Evolutionary conservation across 192 early-diverging fungal genomes (phyloP), one percentile per base, ranked within the genome.

Genomic region (Coemansia sp.): DNA sequence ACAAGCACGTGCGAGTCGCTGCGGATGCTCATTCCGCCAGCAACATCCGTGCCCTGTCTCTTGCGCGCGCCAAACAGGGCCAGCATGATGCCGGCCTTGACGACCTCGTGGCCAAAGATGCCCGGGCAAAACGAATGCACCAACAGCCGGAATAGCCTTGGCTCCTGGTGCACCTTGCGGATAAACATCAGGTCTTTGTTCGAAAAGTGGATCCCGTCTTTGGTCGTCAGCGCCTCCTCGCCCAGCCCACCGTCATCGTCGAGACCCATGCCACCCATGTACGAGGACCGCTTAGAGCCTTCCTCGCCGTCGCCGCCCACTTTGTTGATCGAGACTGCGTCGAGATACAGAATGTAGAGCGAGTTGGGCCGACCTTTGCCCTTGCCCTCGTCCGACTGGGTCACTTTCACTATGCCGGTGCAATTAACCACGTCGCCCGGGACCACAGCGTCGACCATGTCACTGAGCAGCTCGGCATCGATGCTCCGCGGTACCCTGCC

Each of bases 341-440:
- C 85, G 11, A 91, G 58, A 46, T 91, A 91, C 4, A 91, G 56
- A 28, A 81, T 72, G 54, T 86, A 91, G 73, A 89, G 83, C 15
- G 80, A 79, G 51, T 84, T 83, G 39, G 50, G 52, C 0, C 48
- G 51, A 2, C 43, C 62, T 17, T 67, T 53, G 41, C 82, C 84
- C 66, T 73, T 87, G 78, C 53, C 86, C 69, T 53, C 75, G 39
- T 67, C 64, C 2, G 86, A 78, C 50, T 78, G 76, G 11, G 83
- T 43, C n/a, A 87, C 87, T 43, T 92, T 87, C 23, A 92, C 82
- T 18, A 84, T 80, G 8, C 90, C 90, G 9, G 84, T 83, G 39
- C 87, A 78, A 23, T 56, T 80, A 20, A 92, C 87, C 11, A 91
- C 85, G 53, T 92, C 89, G 5, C 90, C 90, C n/a, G 90, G 89